Evolutionary conservation across 2,329 filamentous ascomycete species (phyloP).

Genomic region (Clonostachys chloroleuca): DNA sequence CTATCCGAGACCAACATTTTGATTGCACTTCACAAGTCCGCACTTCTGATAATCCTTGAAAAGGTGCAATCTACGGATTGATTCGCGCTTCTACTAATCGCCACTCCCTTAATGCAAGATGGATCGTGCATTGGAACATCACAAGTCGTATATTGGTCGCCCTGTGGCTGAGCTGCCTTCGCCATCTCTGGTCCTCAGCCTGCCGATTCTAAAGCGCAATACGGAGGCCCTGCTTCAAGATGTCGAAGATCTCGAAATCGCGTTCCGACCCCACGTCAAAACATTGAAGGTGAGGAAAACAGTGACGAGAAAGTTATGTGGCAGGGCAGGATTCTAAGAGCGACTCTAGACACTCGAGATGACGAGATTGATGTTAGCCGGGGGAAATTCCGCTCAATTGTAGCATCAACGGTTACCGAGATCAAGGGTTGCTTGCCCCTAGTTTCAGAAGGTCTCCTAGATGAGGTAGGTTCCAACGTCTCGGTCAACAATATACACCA

Average conservation of each 20-base stretch:
- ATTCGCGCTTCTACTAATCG: neutral
- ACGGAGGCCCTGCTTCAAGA: slow-evolving; percentile 26
- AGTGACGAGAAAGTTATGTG: neutral
- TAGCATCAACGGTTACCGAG: slow-evolving; percentile 33
- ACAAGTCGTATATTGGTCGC: slow-evolving; percentile 26
- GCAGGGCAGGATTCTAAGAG: neutral
- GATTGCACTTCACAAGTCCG: too few relatives aligned
- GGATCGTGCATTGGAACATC: slow-evolving; percentile 17
- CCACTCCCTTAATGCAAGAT: slow-evolving; percentile 4
- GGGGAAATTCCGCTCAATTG: slow-evolving; percentile 26
- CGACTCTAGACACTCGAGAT: slow-evolving; percentile 21
- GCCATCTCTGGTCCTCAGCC: slow-evolving; percentile 30
- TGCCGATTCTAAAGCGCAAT: slow-evolving; percentile 29
- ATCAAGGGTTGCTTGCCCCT: slow-evolving; percentile 30
- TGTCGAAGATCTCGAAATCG: slow-evolving; percentile 27
- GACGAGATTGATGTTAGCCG: slow-evolving; percentile 32
- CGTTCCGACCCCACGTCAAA: slow-evolving; percentile 37
- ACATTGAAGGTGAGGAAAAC: slow-evolving; percentile 29
- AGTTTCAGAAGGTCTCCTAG: slow-evolving; percentile 28
- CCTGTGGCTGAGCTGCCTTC: slow-evolving; percentile 26
- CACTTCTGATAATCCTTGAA: too few relatives aligned
- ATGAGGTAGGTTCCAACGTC: slow-evolving; percentile 22
- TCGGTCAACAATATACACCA: neutral
- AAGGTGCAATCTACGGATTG: neutral
- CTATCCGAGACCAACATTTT: too few relatives aligned